Evolutionary conservation across 2,329 filamentous ascomycete species (phyloP), one percentile per base, ranked within the genome.

Genomic region (Alternaria solani): DNA sequence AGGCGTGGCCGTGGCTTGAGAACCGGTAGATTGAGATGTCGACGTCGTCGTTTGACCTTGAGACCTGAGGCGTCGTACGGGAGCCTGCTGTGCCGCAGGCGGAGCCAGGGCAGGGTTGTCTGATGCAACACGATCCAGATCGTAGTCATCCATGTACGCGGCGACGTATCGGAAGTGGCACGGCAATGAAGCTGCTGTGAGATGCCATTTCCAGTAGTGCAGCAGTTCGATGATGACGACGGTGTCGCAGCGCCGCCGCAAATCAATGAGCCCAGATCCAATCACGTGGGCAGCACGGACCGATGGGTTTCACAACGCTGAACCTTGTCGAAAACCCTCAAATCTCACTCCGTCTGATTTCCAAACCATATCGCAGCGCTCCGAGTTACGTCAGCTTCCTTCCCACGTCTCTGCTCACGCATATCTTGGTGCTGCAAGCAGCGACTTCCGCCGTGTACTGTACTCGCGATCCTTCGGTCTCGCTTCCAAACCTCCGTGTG

Each of bases 41-140:
- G 39, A 42, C 23, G 51, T 12, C 30, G 62, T 62, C 12, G 38
- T 51, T 47, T 63, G 51, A 32, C 52, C 54, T 47, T 61, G 52
- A 5, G 67, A 66, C 47, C 54, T 66, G 30, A 64, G 57, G 20
- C 67, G 66, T 46, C 52, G 54, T 36, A 66, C 53, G 16, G 63
- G 55, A 36, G 63, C 51, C 14, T 61, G 58, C 36, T 69, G 64
- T 30, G 68, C 54, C 46, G 67, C 67, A 14, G 72, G 67, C 41
- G 62, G 54, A 18, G 69, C 71, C 52, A 74, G 60, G 20, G 72
- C 73, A 36, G 73, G 73, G 51, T 75, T 70, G 51, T 76, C 61
- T 30, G 71, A 68, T 2, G 57, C 66, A 28, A 74, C 69, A 18
- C 64, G 68, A 32, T 74, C 65, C 30, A 75, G 38, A 41, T 71